Evolutionary conservation across 768 basidiomycete genomes (phyloP), one percentile per base, ranked within the genome.

Genomic region (Xerocomellus amylosporus): DNA sequence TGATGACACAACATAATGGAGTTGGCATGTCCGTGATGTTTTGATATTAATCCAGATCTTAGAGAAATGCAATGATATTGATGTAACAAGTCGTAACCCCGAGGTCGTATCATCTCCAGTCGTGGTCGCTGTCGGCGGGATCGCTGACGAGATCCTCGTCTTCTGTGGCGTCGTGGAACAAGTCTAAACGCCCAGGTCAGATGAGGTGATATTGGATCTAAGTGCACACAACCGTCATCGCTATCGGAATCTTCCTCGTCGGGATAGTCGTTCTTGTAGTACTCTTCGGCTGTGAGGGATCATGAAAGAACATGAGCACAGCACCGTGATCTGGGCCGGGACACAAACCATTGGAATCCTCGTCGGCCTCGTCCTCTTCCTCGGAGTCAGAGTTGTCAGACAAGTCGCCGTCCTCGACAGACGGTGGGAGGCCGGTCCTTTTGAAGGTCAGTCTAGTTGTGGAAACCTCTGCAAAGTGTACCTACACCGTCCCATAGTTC

Each of bases 241-340:
- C 68, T 73, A 22, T 74, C 74, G 12, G 73, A 71, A 24, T 76
- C 72, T 37, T 85, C 83, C 46, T 86, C 89, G 26, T 90, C 88
- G 6, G 89, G 89, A 60, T 92, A 92, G 64, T 92, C 89, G 55
- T 92, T 92, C 62, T 82, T 88, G 71, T 90, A 90, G 63, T 85
- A 90, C 58, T 89, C 88, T 68, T 92, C 89, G 17, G 85, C 89
- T 90, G 61, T 6, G 49, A 31, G 8, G 43, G 6, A 43, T 37
- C 36, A 24, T 20, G 33, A 41, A 42, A 10, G 15, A 46, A 14
- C 2, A 4, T 65, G 2, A 62, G 51, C 1, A 46, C 5, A 28
- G 22, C 14, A 10, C n/a, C 3, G 37, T 2, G 13, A 31, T 24
- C 31, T 5, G 7, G 28, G 10, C 36, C 43, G 4, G 20, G 12